Evolutionary conservation across 306 rosid genomes (phyloP), one percentile per base, ranked within the genome.

Genomic region (Lupinus albus): DNA sequence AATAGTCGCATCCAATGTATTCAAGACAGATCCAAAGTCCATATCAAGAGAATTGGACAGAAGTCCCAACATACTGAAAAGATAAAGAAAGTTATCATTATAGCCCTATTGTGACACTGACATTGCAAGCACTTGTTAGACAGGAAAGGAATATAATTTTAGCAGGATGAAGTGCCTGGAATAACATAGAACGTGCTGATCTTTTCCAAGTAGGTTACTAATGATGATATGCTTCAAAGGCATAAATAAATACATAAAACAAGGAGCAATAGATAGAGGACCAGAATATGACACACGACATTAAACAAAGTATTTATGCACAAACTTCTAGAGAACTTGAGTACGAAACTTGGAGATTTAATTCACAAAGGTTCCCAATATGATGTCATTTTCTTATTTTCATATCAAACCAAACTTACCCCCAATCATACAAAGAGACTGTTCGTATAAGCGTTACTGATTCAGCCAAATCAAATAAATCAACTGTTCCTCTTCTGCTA

Each of bases 381-480:
- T 71, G 68, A 63, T 33, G 14, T 39, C 49, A 16, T 68, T 63
- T n/a, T n/a, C n/a, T n/a, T n/a, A n/a, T 38, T 66, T 44, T 64
- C 75, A 71, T 75, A 45, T 50, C 73, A 42, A 51, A 63, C 10
- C 73, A 75, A 58, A 79, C 96, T 85, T 84, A 92, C 91, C 98
- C 96, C 98, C 98, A 92, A 73, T 92, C 98, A 83, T 80, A 80
- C 78, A 92, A 82, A 75, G 96, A 89, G 78, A 92, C 89, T 0
- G 80, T 28, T 7, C 96, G 91, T 51, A 92, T 86, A 70, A 81
- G 87, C 61, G 83, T 80, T 72, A 67, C 76, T 58, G 91, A 84
- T 72, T 89, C 96, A 17, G 88, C 88, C 72, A 92, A 77, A 79
- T 92, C 96, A 84, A 86, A 89, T 77, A 92, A 79, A 75, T 92